Percentiles rank a stretch among this genome's conserved stretches.
Evolutionary conservation across 1,284 basidiomycete genomes (phyloP).

Genomic region (Ustilago sp.): DNA sequence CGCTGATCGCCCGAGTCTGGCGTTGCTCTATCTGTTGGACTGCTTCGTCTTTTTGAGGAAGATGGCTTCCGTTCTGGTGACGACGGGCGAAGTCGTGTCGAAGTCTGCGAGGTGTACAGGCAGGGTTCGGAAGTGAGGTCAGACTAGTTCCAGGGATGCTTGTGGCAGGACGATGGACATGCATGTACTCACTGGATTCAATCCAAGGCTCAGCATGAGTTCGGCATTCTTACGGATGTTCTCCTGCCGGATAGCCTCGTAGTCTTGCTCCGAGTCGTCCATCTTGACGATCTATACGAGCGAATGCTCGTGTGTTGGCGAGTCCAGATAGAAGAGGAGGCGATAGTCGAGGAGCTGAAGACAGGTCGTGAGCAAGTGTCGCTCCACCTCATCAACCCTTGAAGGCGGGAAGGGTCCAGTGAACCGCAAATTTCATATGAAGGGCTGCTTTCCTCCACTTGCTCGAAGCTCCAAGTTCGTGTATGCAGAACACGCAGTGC

Average conservation of each 20-base stretch:
- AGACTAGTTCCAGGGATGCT: background rate
- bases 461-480: background rate
- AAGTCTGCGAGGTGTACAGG: slow-evolving; percentile 8
- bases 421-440: background rate
- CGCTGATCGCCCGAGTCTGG: slow-evolving; percentile 15
- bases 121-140: background rate
- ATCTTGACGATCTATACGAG: slow-evolving; percentile 7
- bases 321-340: background rate
- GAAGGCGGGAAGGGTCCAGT: background rate
- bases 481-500: slow-evolving; percentile 21
- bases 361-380: background rate
- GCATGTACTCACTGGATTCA: slow-evolving; percentile 31
- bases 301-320: background rate
- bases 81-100: slow-evolving; percentile 33
- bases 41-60: slow-evolving; percentile 16
- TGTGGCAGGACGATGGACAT: background rate
- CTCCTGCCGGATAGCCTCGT: slow-evolving; percentile 61
- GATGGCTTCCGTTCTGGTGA: slow-evolving; percentile 39
- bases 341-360: background rate
- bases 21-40: slow-evolving; percentile 2
- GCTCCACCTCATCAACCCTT: background rate
- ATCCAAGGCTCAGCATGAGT: slow-evolving; percentile 54
- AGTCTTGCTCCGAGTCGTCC: slow-evolving; percentile 49
- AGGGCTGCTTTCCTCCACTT: slow-evolving; percentile 5
- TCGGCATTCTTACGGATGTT: slow-evolving; percentile 70